These are phyloP conservation scores for Colletotrichum trifolii DNA, from an alignment of 2,329 filamentous ascomycete genomes.

Conservation along the genomic window DNA sequence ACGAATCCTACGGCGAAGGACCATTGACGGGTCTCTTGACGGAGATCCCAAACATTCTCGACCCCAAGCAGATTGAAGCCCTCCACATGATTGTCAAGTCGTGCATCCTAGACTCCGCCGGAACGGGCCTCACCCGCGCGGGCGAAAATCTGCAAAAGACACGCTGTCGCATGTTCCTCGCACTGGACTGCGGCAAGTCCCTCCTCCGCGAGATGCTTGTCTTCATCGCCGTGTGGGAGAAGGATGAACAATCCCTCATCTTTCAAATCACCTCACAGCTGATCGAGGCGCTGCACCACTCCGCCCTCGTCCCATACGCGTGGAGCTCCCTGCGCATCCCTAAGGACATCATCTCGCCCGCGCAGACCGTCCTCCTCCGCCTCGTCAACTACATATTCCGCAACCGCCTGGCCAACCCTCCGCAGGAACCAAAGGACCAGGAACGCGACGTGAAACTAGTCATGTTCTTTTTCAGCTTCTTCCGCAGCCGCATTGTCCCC, in stretches of 20 bases:
- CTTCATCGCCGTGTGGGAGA: conserved; percentile 97
- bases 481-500: conserved; percentile 90
- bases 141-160: conserved; percentile 91
- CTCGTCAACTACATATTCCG: conserved; percentile 92
- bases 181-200: conserved; percentile 90
- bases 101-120: conserved; percentile 86
- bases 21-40: conserved; percentile 87
- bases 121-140: conserved; percentile 72
- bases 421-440: conserved; percentile 62
- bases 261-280: conserved; percentile 98
- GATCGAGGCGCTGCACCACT: conserved; percentile 90
- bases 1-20: conserved; percentile 83
- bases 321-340: conserved; percentile 92
- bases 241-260: conserved; percentile 91
- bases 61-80: conserved; percentile 94
- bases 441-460: conserved; percentile 71
- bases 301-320: conserved; percentile 88
- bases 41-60: conserved; percentile 92
- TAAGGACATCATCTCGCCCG: conserved; percentile 95
- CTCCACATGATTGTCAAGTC: conserved; percentile 98
- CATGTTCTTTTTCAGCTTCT: conserved; percentile 92
- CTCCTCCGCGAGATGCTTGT: conserved; percentile 90
- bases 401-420: conserved; percentile 55
- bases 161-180: conserved; percentile 88
- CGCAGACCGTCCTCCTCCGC: conserved; percentile 92